Percentiles rank a stretch among this genome's conserved stretches.
phyloP scores from a whole-genome alignment of 345 rosid species.

The Reutealis trisperma region DNA sequence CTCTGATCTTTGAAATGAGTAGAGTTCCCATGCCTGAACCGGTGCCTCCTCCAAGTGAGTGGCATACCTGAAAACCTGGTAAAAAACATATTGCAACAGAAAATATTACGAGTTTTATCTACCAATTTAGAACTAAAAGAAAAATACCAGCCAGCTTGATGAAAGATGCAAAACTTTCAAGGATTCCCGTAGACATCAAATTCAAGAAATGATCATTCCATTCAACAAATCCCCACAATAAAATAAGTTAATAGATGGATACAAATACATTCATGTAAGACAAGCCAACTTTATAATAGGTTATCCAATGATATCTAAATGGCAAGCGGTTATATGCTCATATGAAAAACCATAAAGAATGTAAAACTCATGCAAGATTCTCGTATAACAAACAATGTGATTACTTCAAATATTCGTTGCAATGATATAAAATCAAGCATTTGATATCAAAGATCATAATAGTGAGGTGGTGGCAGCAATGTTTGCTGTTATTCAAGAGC shows the following conservation, averaged over 20 bases:
- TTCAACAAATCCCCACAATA: background rate
- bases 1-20: constrained; percentile 88
- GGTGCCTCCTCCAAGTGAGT: constrained; percentile 96
- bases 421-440: constrained; percentile 1
- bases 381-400: background rate
- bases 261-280: background rate
- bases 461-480: background rate
- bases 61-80: constrained; percentile 95
- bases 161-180: background rate
- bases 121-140: constrained; percentile 3
- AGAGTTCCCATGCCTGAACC: constrained; percentile 99
- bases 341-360: background rate
- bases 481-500: background rate
- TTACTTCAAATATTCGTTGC: background rate
- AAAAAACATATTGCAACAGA: constrained; percentile 9
- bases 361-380: background rate
- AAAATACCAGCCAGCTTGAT: background rate
- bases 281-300: background rate
- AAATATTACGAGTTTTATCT: constrained; percentile 9
- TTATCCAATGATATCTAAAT: background rate
- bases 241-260: background rate
- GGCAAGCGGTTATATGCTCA: background rate
- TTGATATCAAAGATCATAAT: background rate
- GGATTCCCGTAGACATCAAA: background rate
- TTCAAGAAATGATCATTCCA: background rate